Percentiles rank a stretch among this genome's conserved stretches.
Evolutionary conservation across 2,329 filamentous ascomycete genomes (phyloP).

Genomic region (Nemania sp.): DNA sequence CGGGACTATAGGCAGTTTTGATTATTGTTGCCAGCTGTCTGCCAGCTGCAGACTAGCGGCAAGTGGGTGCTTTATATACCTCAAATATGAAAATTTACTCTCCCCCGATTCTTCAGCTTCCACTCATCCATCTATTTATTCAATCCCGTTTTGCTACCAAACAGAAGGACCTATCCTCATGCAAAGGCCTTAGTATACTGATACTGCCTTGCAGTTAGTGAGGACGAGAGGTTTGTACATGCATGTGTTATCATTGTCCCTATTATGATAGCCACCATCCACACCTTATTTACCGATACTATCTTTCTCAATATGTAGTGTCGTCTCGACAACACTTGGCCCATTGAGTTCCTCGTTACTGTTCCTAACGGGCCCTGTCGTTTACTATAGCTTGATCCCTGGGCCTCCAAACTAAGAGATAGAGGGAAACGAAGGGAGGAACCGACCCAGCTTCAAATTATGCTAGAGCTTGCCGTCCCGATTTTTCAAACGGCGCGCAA

Average conservation of each 20-base stretch:
- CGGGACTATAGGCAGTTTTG: no score
- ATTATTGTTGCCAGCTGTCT: no score
- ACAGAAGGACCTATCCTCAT: not conserved
- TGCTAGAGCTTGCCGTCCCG: slow-evolving; percentile 75
- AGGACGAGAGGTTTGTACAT: slow-evolving; percentile 1
- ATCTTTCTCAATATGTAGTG: not conserved
- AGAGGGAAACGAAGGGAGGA: not conserved
- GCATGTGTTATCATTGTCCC: not conserved
- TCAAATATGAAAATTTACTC: slow-evolving; percentile 14
- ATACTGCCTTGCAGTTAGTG: not conserved
- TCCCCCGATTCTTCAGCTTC: not conserved
- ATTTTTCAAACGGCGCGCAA: slow-evolving; percentile 66
- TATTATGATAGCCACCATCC: not conserved
- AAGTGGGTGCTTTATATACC: not conserved
- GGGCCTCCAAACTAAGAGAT: not conserved
- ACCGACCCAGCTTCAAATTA: slow-evolving; percentile 66
- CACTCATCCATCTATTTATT: not conserved
- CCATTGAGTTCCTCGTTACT: not conserved
- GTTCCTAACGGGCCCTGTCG: not conserved
- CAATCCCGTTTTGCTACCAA: not conserved
- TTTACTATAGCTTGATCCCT: not conserved
- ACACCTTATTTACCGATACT: not conserved
- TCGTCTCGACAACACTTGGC: no score
- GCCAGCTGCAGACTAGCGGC: not conserved
- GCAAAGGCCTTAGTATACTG: not conserved